Evolutionary conservation across 2,329 filamentous ascomycete genomes (phyloP).

Genomic region (Coniochaeta sp.): DNA sequence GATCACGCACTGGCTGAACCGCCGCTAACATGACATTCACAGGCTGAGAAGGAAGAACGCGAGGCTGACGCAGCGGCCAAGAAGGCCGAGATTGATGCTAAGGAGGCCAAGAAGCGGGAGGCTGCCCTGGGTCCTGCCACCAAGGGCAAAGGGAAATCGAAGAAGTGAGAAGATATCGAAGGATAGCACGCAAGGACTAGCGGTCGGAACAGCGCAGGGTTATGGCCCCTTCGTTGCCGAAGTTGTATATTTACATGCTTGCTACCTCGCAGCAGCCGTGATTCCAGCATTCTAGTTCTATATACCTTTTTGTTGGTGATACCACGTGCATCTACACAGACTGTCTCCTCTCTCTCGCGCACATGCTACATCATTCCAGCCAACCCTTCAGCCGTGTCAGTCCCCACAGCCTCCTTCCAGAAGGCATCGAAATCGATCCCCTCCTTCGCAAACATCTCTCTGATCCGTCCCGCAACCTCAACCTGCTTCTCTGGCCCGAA

Average conservation of each 20-base stretch:
- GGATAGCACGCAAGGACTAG: background rate
- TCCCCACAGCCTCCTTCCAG: constrained; percentile 57
- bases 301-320: background rate
- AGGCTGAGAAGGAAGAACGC: constrained; percentile 52
- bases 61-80: constrained; percentile 42
- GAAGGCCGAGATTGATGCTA: constrained; percentile 43
- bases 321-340: background rate
- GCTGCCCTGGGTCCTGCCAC: constrained; percentile 33
- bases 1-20: constrained; percentile 10
- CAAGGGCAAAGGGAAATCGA: constrained; percentile 31
- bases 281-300: background rate
- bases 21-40: constrained; percentile 9
- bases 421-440: constrained; percentile 78
- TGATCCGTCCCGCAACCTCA: constrained; percentile 64
- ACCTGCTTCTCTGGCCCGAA: constrained; percentile 70
- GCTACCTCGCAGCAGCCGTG: background rate
- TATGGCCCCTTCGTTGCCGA: background rate
- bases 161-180: constrained; percentile 9
- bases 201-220: background rate
- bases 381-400: constrained; percentile 24
- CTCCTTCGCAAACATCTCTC: constrained; percentile 65
- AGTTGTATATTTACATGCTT: background rate
- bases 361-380: background rate
- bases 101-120: constrained; percentile 48
- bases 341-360: background rate